A percentile compares a stretch with the other conserved stretches of the same genome.
These are phyloP conservation scores for Dictyostelium purpureum DNA, from an alignment of 78 protist species.

Conservation along the genomic window DNA sequence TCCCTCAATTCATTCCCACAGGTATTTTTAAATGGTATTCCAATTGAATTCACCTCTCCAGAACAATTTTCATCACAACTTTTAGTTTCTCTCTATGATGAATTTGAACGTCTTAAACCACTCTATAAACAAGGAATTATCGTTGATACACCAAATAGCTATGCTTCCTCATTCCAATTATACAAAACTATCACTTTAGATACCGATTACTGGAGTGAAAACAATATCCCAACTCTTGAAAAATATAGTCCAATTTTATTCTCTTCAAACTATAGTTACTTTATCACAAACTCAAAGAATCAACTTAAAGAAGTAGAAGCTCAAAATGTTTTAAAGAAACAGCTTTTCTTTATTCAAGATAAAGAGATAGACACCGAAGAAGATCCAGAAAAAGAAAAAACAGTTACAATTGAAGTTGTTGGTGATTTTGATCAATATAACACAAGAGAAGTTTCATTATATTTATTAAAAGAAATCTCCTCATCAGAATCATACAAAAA, in stretches of 20 bases:
- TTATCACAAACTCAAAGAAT: slow-evolving; percentile 4
- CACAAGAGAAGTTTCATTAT: background rate
- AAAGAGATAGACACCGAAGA: background rate
- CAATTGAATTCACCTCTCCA: background rate
- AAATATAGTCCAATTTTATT: background rate
- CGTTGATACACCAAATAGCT: background rate
- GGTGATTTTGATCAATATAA: slow-evolving; percentile 34
- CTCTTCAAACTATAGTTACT: background rate
- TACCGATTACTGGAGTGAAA: background rate
- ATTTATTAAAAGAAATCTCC: background rate
- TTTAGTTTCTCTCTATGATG: background rate
- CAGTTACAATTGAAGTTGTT: background rate
- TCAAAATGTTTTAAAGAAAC: background rate
- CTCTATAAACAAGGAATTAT: background rate
- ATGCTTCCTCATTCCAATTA: background rate
- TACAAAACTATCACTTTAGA: slow-evolving; percentile 37
- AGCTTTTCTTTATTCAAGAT: background rate
- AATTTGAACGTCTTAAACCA: background rate
- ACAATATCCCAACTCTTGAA: background rate
- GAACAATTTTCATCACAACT: background rate
- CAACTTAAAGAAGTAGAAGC: background rate
- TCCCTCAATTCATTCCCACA: slow-evolving; percentile 2
- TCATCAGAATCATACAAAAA: background rate
- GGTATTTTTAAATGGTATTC: slow-evolving; percentile 41
- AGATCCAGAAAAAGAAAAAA: too few relatives aligned